Base-by-base conservation (phyloP, 805 yeast species). In the Cyberlindnera mycetangii region DNA sequence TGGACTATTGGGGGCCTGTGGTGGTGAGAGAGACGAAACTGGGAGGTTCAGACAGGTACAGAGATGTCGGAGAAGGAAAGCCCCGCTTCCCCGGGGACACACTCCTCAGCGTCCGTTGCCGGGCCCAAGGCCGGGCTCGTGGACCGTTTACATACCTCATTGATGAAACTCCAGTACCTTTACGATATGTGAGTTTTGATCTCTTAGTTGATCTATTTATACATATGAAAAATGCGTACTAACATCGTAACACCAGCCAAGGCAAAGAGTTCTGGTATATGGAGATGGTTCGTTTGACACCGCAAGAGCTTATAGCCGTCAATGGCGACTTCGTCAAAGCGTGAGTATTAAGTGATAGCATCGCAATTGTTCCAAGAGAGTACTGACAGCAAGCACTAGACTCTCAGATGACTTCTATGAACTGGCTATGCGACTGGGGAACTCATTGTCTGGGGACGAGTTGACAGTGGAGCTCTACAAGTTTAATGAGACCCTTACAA, bases 401-500 rank as follows among this genome's bases (percentile, higher is more conserved):
- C 32, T 51, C 7, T 33, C 44, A 1, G 50, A 50, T 3, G 48
- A 51, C 24, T 49, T 42, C 36, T 47, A 45, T 21, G 52, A 48
- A 8, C 36, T 55, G 21, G 52, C 48, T 14, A 15, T 45, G 18
- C 45, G 42, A 12, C 40, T 53, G 8, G 53, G 53, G 5, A 31
- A 35, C 14, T 37, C 46, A 12, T 16, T 48, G 32, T 8, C 30
- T 10, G 44, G 40, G 0, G 45, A 45, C 12, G 53, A 52, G 6
- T 33, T 49, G 7, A 49, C 54, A 1, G 46, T 50, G 7, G 53
- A 54, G 31, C 37, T 59, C 3, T 59, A 59, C 49, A 53, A 52
- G 30, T 50, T 59, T 37, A 57, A 59, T 24, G 61, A 58, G 45
- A 50, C 58, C 2, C 40, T 59, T 7, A 54, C 62, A 11, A 39